Evolutionary conservation across 768 basidiomycete genomes (phyloP).

Genomic region (Tulasnella sp.): DNA sequence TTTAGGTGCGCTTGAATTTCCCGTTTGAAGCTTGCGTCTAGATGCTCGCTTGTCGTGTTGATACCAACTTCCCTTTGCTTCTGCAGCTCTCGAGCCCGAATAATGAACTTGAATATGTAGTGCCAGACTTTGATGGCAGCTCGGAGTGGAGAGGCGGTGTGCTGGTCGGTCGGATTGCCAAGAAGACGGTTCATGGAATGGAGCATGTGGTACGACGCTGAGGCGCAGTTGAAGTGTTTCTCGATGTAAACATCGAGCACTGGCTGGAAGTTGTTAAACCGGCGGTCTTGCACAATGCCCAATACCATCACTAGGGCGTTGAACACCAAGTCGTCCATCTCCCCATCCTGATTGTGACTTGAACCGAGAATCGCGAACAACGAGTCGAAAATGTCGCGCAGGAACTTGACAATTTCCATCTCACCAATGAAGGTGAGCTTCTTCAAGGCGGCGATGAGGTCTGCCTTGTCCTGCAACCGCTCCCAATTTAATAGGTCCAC

Average conservation of each 20-base stretch:
- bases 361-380: constrained; percentile 85
- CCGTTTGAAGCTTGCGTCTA: constrained; percentile 75
- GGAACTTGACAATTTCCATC: constrained; percentile 89
- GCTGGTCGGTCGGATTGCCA: constrained; percentile 57
- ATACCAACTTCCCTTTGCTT: constrained; percentile 71
- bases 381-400: constrained; percentile 84
- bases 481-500: constrained; percentile 79
- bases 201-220: constrained; percentile 77
- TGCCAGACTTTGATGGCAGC: constrained; percentile 95
- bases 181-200: constrained; percentile 81
- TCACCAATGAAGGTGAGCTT: constrained; percentile 91
- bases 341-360: constrained; percentile 58
- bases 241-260: constrained; percentile 92
- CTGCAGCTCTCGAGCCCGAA: constrained; percentile 81
- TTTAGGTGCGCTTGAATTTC: constrained; percentile 69
- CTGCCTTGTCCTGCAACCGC: constrained; percentile 48
- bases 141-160: constrained; percentile 69
- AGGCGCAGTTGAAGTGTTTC: constrained; percentile 71
- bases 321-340: constrained; percentile 82
- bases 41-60: constrained; percentile 75
- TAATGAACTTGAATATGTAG: constrained; percentile 91
- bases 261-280: constrained; percentile 91
- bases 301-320: constrained; percentile 85
- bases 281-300: constrained; percentile 84
- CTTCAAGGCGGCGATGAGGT: constrained; percentile 61